Evolutionary conservation across 202 grass and related monocot genomes (phyloP).

Genomic region (Panicum virgatum): DNA sequence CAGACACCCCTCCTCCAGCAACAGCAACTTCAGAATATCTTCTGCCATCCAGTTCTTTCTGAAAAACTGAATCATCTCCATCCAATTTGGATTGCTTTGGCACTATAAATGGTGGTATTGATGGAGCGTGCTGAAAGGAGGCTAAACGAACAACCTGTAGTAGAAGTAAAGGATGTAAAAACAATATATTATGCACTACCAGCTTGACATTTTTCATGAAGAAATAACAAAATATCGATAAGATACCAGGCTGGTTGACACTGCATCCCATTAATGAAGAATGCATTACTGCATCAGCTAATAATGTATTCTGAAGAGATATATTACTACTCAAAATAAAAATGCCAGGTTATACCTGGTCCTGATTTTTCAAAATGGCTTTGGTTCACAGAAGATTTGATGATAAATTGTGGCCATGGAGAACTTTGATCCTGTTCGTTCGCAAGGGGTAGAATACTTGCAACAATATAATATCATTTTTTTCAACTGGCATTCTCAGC

Average conservation of each 20-base stretch:
- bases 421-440: neutral
- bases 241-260: neutral
- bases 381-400: slow-evolving; percentile 23
- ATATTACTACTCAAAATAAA: neutral
- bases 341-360: neutral
- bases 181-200: neutral
- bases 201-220: neutral
- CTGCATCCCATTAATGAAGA: neutral
- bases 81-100: slow-evolving; percentile 79
- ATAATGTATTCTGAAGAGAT: neutral
- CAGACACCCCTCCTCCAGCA: slow-evolving; percentile 96
- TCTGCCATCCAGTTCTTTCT: slow-evolving; percentile 91
- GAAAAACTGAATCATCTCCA: slow-evolving; percentile 75
- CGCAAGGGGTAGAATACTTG: neutral
- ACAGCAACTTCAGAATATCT: slow-evolving; percentile 93
- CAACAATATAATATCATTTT: neutral
- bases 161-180: slow-evolving; percentile 25
- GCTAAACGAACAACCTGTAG: slow-evolving; percentile 92
- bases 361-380: slow-evolving; percentile 24
- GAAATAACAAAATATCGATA: neutral
- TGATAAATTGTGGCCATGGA: neutral
- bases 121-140: slow-evolving; percentile 92
- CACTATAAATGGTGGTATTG: slow-evolving; percentile 95
- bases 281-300: neutral
- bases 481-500: neutral